Base-by-base conservation (phyloP, 2,329 filamentous ascomycete genomes). In the Cladosporium sp. region DNA sequence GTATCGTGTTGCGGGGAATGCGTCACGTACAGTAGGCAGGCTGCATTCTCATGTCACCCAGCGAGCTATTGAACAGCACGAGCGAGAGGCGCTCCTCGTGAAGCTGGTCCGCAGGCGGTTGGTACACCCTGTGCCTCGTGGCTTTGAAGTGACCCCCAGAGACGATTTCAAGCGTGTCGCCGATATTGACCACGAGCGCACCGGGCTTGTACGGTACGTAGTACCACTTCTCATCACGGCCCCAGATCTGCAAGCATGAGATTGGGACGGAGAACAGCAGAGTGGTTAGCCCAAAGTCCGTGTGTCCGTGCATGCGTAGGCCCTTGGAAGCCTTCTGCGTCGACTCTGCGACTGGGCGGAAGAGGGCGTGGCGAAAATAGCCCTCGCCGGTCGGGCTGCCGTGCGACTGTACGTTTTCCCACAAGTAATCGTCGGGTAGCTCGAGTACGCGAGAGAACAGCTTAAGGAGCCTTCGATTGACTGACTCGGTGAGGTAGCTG, bases 401-500 rank as follows among this genome's bases (percentile, higher is more conserved):
- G 52, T 74, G 71, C 2, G 71, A 73, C 55, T 75, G 73, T 1
- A 76, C 67, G 22, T 62, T 57, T 28, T 59, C 56, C 72, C 72
- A 75, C 7, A 75, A 68, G 54, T 71, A 74, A 54, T 73, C 67
- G 40, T 74, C 72, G 0, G 72, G 70, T 18, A 76, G 62, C 56
- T 75, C 73, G 2, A 76, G 64, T 1, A 75, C 72, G 10, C 70
- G 68, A 1, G 72, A 74, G 40, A 75, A 68, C 9, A 76, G 66
- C 3, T 46, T 58, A 28, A 63, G 49, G 13, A 63, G 38, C 2
- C 74, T 65, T 4, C 72, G 67, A 60, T 76, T 77, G 14, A 77
- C 74, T 0, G 72, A 76, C 42, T 72, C 66, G 11, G 72, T 76
- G n/a, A 77, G 62, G 56, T 77, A 77, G 61, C 72, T 69, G 65